Percentiles rank a stretch among this genome's conserved stretches.
Evolutionary conservation across 768 basidiomycete species (phyloP).

Genomic region (Leccinum variicolor): DNA sequence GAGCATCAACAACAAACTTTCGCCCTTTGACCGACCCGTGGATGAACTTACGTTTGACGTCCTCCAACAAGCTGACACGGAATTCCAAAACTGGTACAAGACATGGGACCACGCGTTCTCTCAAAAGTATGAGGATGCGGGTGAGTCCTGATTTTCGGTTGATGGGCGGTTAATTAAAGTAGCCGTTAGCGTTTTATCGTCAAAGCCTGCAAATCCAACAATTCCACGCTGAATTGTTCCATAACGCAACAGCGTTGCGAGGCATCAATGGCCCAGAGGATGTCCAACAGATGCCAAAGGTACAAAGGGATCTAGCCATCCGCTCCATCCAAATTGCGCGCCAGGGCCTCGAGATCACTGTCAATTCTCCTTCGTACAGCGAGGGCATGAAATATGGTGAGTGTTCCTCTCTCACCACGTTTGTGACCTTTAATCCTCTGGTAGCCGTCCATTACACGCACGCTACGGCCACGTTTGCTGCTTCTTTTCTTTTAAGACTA

Average conservation of each 20-base stretch:
- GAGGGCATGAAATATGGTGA: constrained; percentile 90
- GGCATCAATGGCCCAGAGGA: constrained; percentile 86
- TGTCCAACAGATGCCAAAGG: constrained; percentile 75
- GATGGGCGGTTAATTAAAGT: constrained; percentile 3
- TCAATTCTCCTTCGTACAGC: constrained; percentile 78
- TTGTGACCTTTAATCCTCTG: constrained; percentile 1
- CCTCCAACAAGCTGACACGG: constrained; percentile 68
- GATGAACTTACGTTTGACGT: constrained; percentile 68
- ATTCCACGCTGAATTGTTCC: constrained; percentile 80
- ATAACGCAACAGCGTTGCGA: constrained; percentile 78
- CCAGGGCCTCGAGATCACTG: constrained; percentile 78
- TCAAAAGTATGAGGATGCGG: constrained; percentile 78
- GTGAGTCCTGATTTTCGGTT: constrained; percentile 36
- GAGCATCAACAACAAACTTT: constrained; percentile 75
- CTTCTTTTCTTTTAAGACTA: constrained; percentile 83
- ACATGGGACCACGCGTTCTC: constrained; percentile 80
- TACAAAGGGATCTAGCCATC: constrained; percentile 77
- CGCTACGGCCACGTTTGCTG: constrained; percentile 90
- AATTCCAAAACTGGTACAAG: constrained; percentile 80
- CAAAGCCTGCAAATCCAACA: constrained; percentile 87
- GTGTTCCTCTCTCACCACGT: constrained; percentile 17
- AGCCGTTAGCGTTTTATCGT: constrained; percentile 71
- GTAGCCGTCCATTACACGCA: constrained; percentile 88
- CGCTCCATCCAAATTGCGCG: constrained; percentile 82
- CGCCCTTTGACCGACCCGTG: constrained; percentile 76